phyloP scores from a whole-genome alignment of 2,329 filamentous ascomycete species.

The Chlorencoelia australis region DNA sequence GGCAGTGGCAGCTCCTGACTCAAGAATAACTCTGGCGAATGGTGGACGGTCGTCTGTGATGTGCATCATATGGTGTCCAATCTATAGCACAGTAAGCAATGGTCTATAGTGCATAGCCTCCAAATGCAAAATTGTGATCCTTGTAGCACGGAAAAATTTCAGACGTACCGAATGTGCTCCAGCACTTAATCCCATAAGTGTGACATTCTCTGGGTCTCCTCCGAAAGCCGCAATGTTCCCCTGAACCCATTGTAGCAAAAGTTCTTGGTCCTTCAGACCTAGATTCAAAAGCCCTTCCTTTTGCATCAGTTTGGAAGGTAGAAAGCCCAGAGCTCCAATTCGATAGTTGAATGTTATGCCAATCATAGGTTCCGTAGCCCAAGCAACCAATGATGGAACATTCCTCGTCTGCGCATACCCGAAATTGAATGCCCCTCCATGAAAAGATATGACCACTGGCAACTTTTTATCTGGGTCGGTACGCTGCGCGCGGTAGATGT shows the following conservation, averaged over 20 bases:
- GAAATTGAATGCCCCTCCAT: conserved; percentile 54
- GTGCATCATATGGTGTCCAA: conserved; percentile 58
- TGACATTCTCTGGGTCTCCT: conserved; percentile 47
- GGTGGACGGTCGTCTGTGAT: conserved; percentile 29
- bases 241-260: conserved; percentile 49
- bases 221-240: conserved; percentile 51
- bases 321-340: conserved; percentile 59
- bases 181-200: conserved; percentile 50
- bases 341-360: conserved; percentile 52
- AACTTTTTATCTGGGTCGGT: conserved; percentile 23
- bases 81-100: conserved; percentile 29
- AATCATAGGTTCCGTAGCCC: conserved; percentile 40
- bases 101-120: neutral
- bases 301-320: conserved; percentile 45
- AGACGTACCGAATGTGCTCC: conserved; percentile 48
- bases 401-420: conserved; percentile 30
- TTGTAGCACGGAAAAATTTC: neutral
- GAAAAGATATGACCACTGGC: conserved; percentile 50
- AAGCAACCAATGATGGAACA: conserved; percentile 50
- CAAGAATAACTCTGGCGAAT: conserved; percentile 45
- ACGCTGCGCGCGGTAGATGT: conserved; percentile 33
- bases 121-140: neutral
- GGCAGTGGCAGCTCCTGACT: conserved; percentile 46
- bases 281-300: conserved; percentile 50
- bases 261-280: conserved; percentile 52